phyloP scores from a whole-genome alignment of 352 stramenopile genomes.

The Globisporangium iwayamae region DNA sequence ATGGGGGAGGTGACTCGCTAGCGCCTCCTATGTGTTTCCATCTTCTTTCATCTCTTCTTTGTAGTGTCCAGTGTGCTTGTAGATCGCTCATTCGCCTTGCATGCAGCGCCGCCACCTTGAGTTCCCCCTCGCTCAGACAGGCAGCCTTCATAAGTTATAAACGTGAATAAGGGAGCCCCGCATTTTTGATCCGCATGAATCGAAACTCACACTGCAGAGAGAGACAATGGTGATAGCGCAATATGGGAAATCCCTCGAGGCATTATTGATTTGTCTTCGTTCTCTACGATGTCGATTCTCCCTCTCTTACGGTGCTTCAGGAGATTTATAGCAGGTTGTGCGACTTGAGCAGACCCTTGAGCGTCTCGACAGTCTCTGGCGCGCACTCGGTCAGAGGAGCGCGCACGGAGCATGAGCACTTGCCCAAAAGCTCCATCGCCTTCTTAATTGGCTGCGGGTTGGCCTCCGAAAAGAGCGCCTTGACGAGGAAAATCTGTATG shows the following conservation, averaged over 20 bases:
- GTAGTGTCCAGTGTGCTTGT: slow-evolving; percentile 12
- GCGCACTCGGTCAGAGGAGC: slow-evolving; percentile 74
- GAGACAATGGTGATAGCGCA: neutral
- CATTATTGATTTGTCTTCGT: slow-evolving; percentile 8
- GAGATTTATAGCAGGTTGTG: slow-evolving; percentile 68
- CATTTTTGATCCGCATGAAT: slow-evolving; percentile 2
- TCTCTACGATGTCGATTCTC: slow-evolving; percentile 7
- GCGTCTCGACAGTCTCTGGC: slow-evolving; percentile 55
- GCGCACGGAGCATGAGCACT: slow-evolving; percentile 73
- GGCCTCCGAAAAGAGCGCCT: slow-evolving; percentile 88
- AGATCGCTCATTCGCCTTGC: slow-evolving; percentile 1
- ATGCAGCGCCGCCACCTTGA: slow-evolving; percentile 1
- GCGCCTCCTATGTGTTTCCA: slow-evolving; percentile 6
- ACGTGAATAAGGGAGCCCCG: slow-evolving; percentile 8
- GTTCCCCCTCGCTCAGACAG: neutral
- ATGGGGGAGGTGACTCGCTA: neutral
- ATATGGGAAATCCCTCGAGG: slow-evolving; percentile 11
- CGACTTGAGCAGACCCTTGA: slow-evolving; percentile 62
- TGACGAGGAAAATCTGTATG: slow-evolving; percentile 87
- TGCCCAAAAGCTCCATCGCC: slow-evolving; percentile 83
- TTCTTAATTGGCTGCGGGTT: slow-evolving; percentile 93
- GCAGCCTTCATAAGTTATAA: slow-evolving; percentile 19
- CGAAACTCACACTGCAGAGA: too few relatives aligned
- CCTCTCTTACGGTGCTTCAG: neutral
- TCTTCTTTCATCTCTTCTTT: neutral